Conservation (phyloP, 2,329 filamentous ascomycete genomes). For the Pseudomassariella vexata region DNA sequence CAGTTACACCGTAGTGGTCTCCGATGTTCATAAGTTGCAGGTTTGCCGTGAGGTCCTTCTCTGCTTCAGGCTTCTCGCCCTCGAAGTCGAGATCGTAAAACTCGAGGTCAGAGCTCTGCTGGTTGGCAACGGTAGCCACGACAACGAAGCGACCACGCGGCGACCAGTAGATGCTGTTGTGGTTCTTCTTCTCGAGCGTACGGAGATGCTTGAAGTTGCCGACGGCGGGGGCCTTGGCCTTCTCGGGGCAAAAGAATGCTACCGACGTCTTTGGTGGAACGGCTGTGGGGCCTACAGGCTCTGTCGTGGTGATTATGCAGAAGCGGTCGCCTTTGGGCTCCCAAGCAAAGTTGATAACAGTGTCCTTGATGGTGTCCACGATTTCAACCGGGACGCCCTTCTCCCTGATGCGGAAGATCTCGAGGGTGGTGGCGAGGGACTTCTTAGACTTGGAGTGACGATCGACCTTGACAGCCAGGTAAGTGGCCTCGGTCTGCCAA, state of each 20-base stretch:
- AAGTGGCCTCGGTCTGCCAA: conserved; percentile 93
- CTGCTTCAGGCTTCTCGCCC: conserved; percentile 86
- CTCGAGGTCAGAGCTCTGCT: conserved; percentile 91
- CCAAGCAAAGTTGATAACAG: conserved; percentile 99
- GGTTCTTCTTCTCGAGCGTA: conserved; percentile 98
- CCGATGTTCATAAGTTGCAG: conserved; percentile 88
- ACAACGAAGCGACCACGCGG: conserved; percentile 93
- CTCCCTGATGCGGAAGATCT: conserved; percentile 95
- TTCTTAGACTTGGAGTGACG: conserved; percentile 99
- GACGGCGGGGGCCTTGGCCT: conserved; percentile 70
- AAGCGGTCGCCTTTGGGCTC: conserved; percentile 97
- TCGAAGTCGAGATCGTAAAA: conserved; percentile 98
- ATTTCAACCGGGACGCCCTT: conserved; percentile 98
- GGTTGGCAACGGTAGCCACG: conserved; percentile 85
- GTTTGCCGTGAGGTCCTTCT: conserved; percentile 93
- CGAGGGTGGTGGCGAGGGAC: conserved; percentile 90
- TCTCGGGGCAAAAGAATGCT: conserved; percentile 95
- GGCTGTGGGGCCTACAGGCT: conserved; percentile 70
- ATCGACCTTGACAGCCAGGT: conserved; percentile 98
- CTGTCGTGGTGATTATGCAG: conserved; percentile 90
- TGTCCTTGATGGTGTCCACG: conserved; percentile 95
- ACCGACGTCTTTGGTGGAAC: conserved; percentile 92
- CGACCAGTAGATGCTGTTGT: conserved; percentile 99
- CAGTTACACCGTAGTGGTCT: conserved; percentile 96
- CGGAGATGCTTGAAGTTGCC: conserved; percentile 97